Evolutionary conservation across 352 stramenopile genomes (phyloP).

Genomic region (Pythium monospermum): DNA sequence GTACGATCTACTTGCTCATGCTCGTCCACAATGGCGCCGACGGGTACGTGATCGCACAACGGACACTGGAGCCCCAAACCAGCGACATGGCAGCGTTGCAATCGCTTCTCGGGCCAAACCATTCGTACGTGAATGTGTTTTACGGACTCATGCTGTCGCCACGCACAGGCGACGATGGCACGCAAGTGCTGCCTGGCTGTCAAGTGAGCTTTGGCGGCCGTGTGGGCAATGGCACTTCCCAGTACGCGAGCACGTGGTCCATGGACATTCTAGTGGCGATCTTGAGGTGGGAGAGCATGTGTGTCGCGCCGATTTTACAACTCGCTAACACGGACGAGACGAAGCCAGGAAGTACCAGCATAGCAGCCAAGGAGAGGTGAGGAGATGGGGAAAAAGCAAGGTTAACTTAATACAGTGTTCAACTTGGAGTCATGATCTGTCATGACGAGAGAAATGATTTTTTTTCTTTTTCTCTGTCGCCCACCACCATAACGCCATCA

Average conservation of each 20-base stretch:
- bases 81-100: constrained; percentile 6
- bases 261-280: constrained; percentile 22
- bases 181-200: constrained; percentile 2
- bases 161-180: background rate
- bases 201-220: constrained; percentile 22
- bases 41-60: constrained; percentile 21
- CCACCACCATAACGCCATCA: no score
- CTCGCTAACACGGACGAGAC: constrained; percentile 2
- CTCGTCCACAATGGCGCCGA: constrained; percentile 10
- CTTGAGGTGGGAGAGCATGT: constrained; percentile 23
- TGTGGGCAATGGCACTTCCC: constrained; percentile 20
- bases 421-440: no score
- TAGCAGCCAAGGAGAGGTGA: background rate
- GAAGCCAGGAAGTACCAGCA: background rate
- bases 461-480: no score
- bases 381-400: background rate
- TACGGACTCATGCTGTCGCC: constrained; percentile 20
- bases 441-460: no score
- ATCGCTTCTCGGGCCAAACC: constrained; percentile 5
- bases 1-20: constrained; percentile 24
- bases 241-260: constrained; percentile 21
- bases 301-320: constrained; percentile 18
- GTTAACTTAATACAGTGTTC: no score
- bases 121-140: constrained; percentile 24
- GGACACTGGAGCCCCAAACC: constrained; percentile 16